These are phyloP conservation scores for Dactylonectria estremocensis DNA, from an alignment of 2,329 filamentous ascomycete species.

Conservation along the genomic window DNA sequence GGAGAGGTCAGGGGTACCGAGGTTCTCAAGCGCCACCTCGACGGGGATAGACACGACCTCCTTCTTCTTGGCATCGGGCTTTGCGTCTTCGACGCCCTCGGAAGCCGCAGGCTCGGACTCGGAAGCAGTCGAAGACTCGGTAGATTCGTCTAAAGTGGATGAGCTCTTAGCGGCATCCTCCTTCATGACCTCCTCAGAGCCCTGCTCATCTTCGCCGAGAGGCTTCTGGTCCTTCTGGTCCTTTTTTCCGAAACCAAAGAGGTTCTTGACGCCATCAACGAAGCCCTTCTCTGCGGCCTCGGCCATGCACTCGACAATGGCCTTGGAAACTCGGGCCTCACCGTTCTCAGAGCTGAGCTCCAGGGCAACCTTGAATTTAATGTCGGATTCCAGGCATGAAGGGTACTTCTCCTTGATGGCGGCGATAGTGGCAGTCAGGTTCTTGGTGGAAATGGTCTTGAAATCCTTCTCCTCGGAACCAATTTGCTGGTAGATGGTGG, in stretches of 20 bases:
- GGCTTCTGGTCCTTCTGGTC: constrained; percentile 83
- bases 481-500: constrained; percentile 84
- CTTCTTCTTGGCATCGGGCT: constrained; percentile 71
- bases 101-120: constrained; percentile 61
- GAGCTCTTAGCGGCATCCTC: constrained; percentile 55
- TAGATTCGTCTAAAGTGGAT: constrained; percentile 41
- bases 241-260: constrained; percentile 95
- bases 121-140: constrained; percentile 48
- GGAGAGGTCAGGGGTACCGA: constrained; percentile 65
- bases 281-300: constrained; percentile 85
- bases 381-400: constrained; percentile 81
- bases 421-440: constrained; percentile 87
- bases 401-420: constrained; percentile 82
- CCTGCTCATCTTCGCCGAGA: constrained; percentile 66
- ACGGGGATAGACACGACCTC: constrained; percentile 71
- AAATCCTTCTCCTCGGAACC: constrained; percentile 72
- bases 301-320: constrained; percentile 88
- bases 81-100: constrained; percentile 61
- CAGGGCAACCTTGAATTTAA: constrained; percentile 85
- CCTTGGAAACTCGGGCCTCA: constrained; percentile 82
- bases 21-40: constrained; percentile 63
- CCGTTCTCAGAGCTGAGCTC: constrained; percentile 81
- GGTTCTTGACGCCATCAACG: constrained; percentile 94
- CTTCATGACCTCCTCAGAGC: constrained; percentile 59
- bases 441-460: constrained; percentile 80